phyloP scores from a whole-genome alignment of 2,329 filamentous ascomycete species.

The Ceratocystis albifundus region DNA sequence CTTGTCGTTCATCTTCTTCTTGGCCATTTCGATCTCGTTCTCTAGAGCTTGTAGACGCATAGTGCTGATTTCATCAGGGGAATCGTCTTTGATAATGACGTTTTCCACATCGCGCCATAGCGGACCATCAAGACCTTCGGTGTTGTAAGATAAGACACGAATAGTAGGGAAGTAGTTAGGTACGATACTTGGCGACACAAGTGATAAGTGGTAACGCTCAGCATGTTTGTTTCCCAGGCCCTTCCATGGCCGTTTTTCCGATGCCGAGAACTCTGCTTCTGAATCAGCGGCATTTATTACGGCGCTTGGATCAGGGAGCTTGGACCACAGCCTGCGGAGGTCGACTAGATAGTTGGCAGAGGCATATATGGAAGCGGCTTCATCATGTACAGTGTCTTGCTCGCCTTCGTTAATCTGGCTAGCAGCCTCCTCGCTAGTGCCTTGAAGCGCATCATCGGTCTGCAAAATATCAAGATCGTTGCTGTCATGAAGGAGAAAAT shows the following conservation, averaged over 20 bases:
- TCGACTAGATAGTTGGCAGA: constrained; percentile 67
- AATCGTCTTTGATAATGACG: not conserved
- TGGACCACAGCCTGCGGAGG: constrained; percentile 64
- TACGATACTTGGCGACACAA: constrained; percentile 77
- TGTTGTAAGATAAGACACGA: constrained; percentile 91
- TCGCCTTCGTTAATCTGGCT: constrained; percentile 38
- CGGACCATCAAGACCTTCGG: constrained; percentile 60
- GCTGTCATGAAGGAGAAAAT: constrained; percentile 86
- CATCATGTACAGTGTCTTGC: constrained; percentile 28
- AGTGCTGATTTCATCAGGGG: constrained; percentile 29
- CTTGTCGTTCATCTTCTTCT: constrained; percentile 28
- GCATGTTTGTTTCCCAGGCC: constrained; percentile 67
- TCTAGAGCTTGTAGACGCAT: constrained; percentile 19
- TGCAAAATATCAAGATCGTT: constrained; percentile 53
- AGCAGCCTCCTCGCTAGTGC: constrained; percentile 52
- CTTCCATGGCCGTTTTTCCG: constrained; percentile 44
- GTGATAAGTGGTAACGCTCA: constrained; percentile 70
- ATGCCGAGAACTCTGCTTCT: constrained; percentile 24
- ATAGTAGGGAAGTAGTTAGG: constrained; percentile 86
- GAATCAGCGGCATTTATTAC: constrained; percentile 24
- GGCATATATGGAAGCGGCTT: constrained; percentile 24
- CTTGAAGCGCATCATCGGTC: not conserved
- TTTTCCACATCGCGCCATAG: constrained; percentile 17
- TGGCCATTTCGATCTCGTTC: constrained; percentile 26
- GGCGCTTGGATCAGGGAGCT: constrained; percentile 47